These are phyloP conservation scores for Globisporangium solare DNA, from an alignment of 352 stramenopile species.

Conservation along the genomic window DNA sequence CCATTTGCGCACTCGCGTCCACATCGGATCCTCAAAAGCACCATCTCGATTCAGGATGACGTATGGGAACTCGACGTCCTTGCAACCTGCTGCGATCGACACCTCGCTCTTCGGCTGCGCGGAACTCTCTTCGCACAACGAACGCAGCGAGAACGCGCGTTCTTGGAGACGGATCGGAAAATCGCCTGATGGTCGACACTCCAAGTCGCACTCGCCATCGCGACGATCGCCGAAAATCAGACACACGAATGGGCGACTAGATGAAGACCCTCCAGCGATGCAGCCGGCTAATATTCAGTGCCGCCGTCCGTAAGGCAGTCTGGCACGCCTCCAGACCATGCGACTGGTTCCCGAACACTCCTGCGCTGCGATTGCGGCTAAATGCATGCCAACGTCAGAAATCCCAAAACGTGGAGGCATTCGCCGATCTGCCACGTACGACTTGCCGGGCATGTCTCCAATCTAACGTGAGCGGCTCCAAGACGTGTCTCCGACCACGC, in stretches of 20 bases:
- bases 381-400: background rate
- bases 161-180: background rate
- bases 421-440: conserved; percentile 1
- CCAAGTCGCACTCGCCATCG: conserved; percentile 21
- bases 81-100: conserved; percentile 3
- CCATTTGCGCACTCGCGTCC: too few relatives aligned
- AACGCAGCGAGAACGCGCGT: background rate
- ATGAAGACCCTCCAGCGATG: conserved; percentile 5
- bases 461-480: background rate
- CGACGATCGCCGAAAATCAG: conserved; percentile 23
- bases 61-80: background rate
- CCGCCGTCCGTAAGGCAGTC: background rate
- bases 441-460: background rate
- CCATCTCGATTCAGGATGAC: background rate
- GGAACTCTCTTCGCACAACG: background rate
- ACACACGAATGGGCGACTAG: conserved; percentile 25
- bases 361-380: background rate
- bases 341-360: background rate
- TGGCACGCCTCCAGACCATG: background rate
- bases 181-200: conserved; percentile 4
- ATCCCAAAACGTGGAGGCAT: conserved; percentile 6
- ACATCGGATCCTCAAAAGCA: too few relatives aligned
- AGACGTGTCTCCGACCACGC: conserved; percentile 1
- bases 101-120: conserved; percentile 1
- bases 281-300: background rate